Conservation (phyloP, 495 filamentous ascomycete genomes). For the Penicillium fimorum region DNA sequence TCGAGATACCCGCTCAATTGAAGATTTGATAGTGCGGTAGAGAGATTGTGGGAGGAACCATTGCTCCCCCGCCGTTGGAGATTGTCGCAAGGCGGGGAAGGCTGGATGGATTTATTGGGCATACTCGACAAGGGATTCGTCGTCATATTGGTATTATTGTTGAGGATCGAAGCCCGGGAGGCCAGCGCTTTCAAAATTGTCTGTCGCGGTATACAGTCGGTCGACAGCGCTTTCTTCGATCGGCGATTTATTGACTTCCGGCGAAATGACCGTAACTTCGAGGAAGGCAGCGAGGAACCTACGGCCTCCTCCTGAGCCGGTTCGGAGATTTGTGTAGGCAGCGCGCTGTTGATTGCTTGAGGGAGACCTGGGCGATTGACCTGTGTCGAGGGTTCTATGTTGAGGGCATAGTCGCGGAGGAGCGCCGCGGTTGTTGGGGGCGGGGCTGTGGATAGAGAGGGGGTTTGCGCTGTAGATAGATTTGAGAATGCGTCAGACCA, state of each 20-base stretch:
- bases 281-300: conserved; percentile 28
- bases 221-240: conserved; percentile 62
- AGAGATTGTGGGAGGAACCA: conserved; percentile 62
- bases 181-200: conserved; percentile 87
- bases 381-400: conserved; percentile 41
- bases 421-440: conserved; percentile 32
- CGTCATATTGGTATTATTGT: conserved; percentile 52
- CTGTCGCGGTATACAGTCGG: conserved; percentile 74
- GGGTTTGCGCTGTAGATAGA: conserved; percentile 4
- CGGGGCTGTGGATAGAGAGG: conserved; percentile 23
- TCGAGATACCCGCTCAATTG: conserved; percentile 44
- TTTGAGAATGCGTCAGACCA: conserved; percentile 22
- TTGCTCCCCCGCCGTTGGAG: conserved; percentile 47
- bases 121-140: conserved; percentile 48
- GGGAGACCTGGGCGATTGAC: conserved; percentile 28
- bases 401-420: conserved; percentile 45
- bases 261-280: conserved; percentile 40
- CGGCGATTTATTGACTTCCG: conserved; percentile 44
- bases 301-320: conserved; percentile 34
- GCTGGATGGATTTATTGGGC: conserved; percentile 29
- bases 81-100: conserved; percentile 33
- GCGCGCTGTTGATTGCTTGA: conserved; percentile 14
- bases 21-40: conserved; percentile 62
- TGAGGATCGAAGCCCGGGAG: conserved; percentile 59
- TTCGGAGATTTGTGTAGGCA: conserved; percentile 24